phyloP scores from a whole-genome alignment of 371 early-diverging fungal genomes.

The Mortierella sp. region DNA sequence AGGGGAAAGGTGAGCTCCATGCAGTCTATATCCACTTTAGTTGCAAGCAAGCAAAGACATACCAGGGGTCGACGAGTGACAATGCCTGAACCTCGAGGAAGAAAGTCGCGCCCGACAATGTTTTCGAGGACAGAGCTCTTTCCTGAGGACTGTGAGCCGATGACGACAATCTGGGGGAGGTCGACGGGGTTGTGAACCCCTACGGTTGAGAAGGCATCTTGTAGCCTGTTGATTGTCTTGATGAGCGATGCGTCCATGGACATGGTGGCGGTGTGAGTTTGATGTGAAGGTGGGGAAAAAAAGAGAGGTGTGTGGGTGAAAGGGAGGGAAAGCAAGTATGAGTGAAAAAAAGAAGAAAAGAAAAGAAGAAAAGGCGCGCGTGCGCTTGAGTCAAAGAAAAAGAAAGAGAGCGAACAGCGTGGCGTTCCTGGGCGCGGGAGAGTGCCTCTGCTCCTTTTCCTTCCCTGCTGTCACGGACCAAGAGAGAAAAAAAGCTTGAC shows the following conservation, averaged over 20 bases:
- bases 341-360: neutral
- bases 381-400: neutral
- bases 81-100: slow-evolving; percentile 97
- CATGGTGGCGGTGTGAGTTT: neutral
- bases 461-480: neutral
- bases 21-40: neutral
- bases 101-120: slow-evolving; percentile 98
- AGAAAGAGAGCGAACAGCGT: neutral
- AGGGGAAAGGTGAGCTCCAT: neutral
- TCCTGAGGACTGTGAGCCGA: slow-evolving; percentile 97
- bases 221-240: slow-evolving; percentile 89
- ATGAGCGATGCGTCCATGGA: slow-evolving; percentile 70
- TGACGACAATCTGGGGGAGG: slow-evolving; percentile 98
- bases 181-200: slow-evolving; percentile 98
- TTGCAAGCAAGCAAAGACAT: slow-evolving; percentile 22
- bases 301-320: neutral
- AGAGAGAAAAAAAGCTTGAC: neutral
- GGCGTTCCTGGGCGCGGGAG: neutral
- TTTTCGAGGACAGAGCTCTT: slow-evolving; percentile 99
- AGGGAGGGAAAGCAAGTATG: neutral
- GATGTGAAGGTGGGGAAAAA: neutral
- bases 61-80: slow-evolving; percentile 96
- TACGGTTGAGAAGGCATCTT: slow-evolving; percentile 98
- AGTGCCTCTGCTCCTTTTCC: neutral
- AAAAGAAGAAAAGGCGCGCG: neutral